phyloP scores from a whole-genome alignment of 805 yeast genomes.

The Saccharomycopsis schoenii region DNA sequence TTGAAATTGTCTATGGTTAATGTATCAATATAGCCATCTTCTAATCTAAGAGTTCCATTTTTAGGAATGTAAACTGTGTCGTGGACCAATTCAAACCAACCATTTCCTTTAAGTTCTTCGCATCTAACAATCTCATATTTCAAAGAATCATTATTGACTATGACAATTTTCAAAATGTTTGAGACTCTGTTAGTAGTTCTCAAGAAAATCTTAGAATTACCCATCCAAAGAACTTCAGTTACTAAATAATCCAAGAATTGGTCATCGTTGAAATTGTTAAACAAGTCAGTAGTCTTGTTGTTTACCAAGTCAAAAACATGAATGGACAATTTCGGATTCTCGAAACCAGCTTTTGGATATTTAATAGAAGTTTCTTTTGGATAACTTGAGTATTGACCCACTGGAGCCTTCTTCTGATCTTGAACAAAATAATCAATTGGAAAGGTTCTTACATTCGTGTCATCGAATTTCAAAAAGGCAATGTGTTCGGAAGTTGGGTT shows the following conservation, averaged over 20 bases:
- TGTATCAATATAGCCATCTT: conserved; percentile 77
- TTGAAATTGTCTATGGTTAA: conserved; percentile 49
- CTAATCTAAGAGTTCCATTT: conserved; percentile 30
- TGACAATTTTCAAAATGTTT: conserved; percentile 48
- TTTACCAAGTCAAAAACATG: conserved; percentile 31
- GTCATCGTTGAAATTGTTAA: conserved; percentile 31
- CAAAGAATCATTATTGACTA: conserved; percentile 36
- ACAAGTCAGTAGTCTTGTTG: conserved; percentile 30
- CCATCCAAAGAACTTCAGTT: conserved; percentile 68
- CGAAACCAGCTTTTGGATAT: conserved; percentile 67
- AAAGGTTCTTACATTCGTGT: conserved; percentile 48
- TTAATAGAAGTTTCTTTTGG: conserved; percentile 39
- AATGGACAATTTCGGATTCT: conserved; percentile 46
- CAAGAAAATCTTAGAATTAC: conserved; percentile 39
- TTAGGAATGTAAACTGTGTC: conserved; percentile 50
- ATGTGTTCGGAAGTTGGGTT: conserved; percentile 49
- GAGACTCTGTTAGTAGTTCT: conserved; percentile 58
- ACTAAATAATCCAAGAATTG: conserved; percentile 38
- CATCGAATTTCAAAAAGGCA: conserved; percentile 48
- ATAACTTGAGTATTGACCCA: conserved; percentile 28
- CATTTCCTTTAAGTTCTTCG: conserved; percentile 31
- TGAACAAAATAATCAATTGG: conserved; percentile 5
- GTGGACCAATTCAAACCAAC: conserved; percentile 75
- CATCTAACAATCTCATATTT: conserved; percentile 36
- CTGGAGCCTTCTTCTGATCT: conserved; percentile 23